Base-by-base conservation (phyloP, 805 yeast species). In the Maudiozyma pseudohumilis region DNA sequence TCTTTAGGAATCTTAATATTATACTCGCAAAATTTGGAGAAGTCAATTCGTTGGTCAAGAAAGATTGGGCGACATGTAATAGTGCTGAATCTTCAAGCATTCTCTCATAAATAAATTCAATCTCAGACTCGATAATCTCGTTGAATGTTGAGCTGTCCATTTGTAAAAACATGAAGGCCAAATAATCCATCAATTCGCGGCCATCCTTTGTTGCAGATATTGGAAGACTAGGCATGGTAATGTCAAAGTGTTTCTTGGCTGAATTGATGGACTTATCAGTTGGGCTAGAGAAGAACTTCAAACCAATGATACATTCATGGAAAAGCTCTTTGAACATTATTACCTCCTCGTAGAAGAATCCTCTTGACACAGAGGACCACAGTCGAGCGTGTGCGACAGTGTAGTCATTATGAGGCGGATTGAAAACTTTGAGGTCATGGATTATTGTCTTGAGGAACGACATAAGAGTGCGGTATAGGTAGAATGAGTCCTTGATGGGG, bases 81-180 rank as follows among this genome's bases (percentile, higher is more conserved):
- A 89, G 61, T 0, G 95, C 88, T 1, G 94, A 81, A 56, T 89
- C 92, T 17, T 76, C 72, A 37, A 87, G 63, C 76, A 86, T 82
- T 2, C 84, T 72, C 11, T 81, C 77, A 50, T 84, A 86, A 58
- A 88, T 65, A 49, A 74, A 77, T 17, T 79, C 83, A 40, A 89
- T 67, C 58, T 92, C 95, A 2, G 78, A 69, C 44, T 77, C 85
- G 8, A 87, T 78, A 44, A 92, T 80, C 60, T 92, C 98, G 56
- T 85, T 88, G 60, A 94, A 94, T 0, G 96, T 83, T 1, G 97
- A 87, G 16, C 95, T 88, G 53, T 94, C 99, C 39, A 94, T 74
- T 54, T 86, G 95, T 47, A 87, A 84, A 60, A 86, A 92, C 49
- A 92, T 84, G 1, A 95, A 81, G 0, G 96, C 96, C 55, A 92